Base-by-base conservation (phyloP, 2,329 filamentous ascomycete species). In the Aspergillus carbonarius region DNA sequence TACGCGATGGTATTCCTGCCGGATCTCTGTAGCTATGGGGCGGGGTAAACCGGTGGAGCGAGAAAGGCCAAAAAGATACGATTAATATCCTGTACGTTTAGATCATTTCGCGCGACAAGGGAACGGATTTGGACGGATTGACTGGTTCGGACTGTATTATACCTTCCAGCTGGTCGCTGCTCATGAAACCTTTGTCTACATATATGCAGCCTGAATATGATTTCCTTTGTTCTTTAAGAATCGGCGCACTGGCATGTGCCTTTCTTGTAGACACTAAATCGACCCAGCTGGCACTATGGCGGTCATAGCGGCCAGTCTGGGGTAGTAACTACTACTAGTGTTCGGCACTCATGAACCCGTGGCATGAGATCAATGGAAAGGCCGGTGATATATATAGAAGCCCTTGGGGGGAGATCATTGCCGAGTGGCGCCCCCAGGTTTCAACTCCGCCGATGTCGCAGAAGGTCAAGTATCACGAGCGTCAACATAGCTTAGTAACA, bases 21-120 rank as follows among this genome's bases (percentile, higher is more conserved):
- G 54, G 57, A 60, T 60, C 48, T 60, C 59, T 67, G 70, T 74
- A 74, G 68, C 68, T 64, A 65, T 65, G 61, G 64, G 58, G 62
- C 57, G 60, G 62, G 57, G 55, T 59, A 61, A 61, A 67, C 57
- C 62, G 58, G 62, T 68, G 66, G 60, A 59, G 64, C 61, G 62
- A 60, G 57, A 61, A 62, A 63, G 60, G 59, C 54, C 66, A 68
- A 70, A 48, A 72, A 72, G 68, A 63, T 66, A 66, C 71, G 72
- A 74, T 71, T 74, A 69, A 74, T 74, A 74, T 74, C 71, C 72
- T 74, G 72, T 74, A 74, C 70, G 71, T 74, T 73, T 74, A 74
- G 71, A 74, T 72, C 70, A 68, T 71, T 72, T 69, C 66, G 69
- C 69, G 65, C 65, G 68, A 59, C 61, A 66, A 57, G 66, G 65